Evolutionary conservation across 306 rosid species (phyloP), one percentile per base, ranked within the genome.

Genomic region (Datisca glomerata): DNA sequence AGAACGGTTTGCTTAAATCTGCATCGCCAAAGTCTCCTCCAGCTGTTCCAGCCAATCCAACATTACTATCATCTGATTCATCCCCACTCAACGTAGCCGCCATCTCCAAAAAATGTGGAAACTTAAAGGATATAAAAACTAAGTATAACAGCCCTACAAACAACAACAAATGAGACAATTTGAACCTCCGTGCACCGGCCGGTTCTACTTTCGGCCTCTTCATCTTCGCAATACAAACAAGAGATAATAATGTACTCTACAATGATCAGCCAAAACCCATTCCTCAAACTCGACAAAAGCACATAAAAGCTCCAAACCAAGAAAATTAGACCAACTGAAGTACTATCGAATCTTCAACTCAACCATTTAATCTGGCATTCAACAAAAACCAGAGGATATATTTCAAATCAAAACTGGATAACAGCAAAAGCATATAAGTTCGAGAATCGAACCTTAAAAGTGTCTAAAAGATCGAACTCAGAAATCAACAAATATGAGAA

Each of bases 201-300:
- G 83, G 67, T 52, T 83, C 97, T 25, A 12, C 51, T 65, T 79
- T 87, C 22, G 49, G 68, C 68, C 92, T 76, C 76, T 69, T 87
- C 97, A 83, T 79, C 63, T 41, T 64, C 18, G 37, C 28, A 12
- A 41, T 45, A 18, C 32, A 28, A 59, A 12, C 15, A 40, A 54
- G 4, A 59, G 28, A 24, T 47, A 15, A 44, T 60, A 59, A 43
- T 20, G 67, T 25, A 47, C 44, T 66, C 51, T 32, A 46, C 63
- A 48, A 44, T 46, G 49, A 67, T 60, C 61, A 65, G n/a, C n/a
- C n/a, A n/a, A n/a, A 8, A 3, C 36, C 36, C 13, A 10, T 8
- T 31, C n/a, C 36, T 8, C 36, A 8, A 6, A 1, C 33, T 28
- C 4, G 2, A 8, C 11, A 28, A 28, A 28, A 2, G 36, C 36